Percentiles rank a stretch among this genome's conserved stretches.
Conservation (phyloP, 2,329 filamentous ascomycete genomes). For the Daldinia sp. region DNA sequence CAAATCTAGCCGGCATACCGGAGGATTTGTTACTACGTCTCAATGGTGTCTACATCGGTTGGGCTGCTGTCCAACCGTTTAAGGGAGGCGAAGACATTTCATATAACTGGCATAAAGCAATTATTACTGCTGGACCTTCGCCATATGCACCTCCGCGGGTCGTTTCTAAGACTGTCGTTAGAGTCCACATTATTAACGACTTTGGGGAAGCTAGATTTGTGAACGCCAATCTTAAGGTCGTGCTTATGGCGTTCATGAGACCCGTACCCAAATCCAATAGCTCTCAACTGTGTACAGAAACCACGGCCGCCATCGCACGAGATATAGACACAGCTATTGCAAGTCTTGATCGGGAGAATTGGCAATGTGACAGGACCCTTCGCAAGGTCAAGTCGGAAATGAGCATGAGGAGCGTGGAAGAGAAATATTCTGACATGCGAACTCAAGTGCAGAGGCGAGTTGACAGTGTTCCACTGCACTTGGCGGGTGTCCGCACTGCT, state of each 20-base stretch:
- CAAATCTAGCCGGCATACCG: slow-evolving; percentile 65
- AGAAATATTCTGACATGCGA: slow-evolving; percentile 62
- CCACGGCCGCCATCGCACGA: slow-evolving; percentile 51
- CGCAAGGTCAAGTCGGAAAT: slow-evolving; percentile 55
- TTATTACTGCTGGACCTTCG: slow-evolving; percentile 68
- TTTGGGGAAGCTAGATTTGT: slow-evolving; percentile 59
- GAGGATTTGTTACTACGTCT: slow-evolving; percentile 66
- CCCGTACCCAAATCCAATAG: slow-evolving; percentile 46
- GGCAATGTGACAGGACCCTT: slow-evolving; percentile 58
- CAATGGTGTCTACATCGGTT: slow-evolving; percentile 73
- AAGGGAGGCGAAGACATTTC: slow-evolving; percentile 52
- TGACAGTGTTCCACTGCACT: slow-evolving; percentile 70
- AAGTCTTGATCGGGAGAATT: slow-evolving; percentile 61
- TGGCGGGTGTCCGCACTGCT: slow-evolving; percentile 67
- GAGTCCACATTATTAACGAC: slow-evolving; percentile 66
- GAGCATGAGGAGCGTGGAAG: slow-evolving; percentile 58
- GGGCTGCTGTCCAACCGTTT: slow-evolving; percentile 63
- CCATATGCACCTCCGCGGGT: slow-evolving; percentile 61
- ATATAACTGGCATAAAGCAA: slow-evolving; percentile 67
- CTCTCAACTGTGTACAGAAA: slow-evolving; percentile 41
- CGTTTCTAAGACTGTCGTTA: slow-evolving; percentile 63
- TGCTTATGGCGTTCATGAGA: slow-evolving; percentile 72
- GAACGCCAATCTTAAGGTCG: slow-evolving; percentile 61
- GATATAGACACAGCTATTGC: slow-evolving; percentile 60
- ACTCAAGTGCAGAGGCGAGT: slow-evolving; percentile 65